Conservation (phyloP, 768 basidiomycete genomes). For the Auricularia auricula-judae region DNA sequence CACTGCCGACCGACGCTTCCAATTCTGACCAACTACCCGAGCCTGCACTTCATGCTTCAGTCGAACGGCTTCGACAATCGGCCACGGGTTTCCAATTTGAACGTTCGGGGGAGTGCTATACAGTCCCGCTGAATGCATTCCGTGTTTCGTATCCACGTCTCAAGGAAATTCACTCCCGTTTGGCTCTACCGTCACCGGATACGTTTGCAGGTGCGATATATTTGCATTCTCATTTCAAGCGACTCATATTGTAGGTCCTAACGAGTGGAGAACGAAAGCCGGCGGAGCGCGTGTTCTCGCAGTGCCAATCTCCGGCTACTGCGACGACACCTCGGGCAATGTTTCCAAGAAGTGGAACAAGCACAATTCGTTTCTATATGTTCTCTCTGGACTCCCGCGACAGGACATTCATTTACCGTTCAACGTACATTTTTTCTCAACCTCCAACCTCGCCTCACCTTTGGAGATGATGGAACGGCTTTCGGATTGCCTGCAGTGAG, state of each 20-base stretch:
- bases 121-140: too few species aligned
- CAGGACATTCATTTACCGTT: slow-evolving; percentile 12
- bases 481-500: too few species aligned
- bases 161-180: too few species aligned
- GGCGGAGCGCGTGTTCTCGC: background rate
- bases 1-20: background rate
- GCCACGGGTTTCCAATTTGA: too few species aligned
- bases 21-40: too few species aligned
- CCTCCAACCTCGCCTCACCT: slow-evolving; percentile 13
- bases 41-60: too few species aligned
- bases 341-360: slow-evolving; percentile 19
- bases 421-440: slow-evolving; percentile 13
- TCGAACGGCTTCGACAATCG: too few species aligned
- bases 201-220: background rate
- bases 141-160: too few species aligned
- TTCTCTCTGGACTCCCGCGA: slow-evolving; percentile 11
- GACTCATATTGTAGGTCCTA: background rate
- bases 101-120: too few species aligned
- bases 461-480: too few species aligned
- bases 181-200: background rate
- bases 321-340: slow-evolving; percentile 20
- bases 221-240: background rate
- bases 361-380: slow-evolving; percentile 15
- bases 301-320: slow-evolving; percentile 1
- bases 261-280: background rate